These are phyloP conservation scores for Hydrangea macrophylla DNA, from an alignment of 148 eudicot genomes.

Conservation along the genomic window DNA sequence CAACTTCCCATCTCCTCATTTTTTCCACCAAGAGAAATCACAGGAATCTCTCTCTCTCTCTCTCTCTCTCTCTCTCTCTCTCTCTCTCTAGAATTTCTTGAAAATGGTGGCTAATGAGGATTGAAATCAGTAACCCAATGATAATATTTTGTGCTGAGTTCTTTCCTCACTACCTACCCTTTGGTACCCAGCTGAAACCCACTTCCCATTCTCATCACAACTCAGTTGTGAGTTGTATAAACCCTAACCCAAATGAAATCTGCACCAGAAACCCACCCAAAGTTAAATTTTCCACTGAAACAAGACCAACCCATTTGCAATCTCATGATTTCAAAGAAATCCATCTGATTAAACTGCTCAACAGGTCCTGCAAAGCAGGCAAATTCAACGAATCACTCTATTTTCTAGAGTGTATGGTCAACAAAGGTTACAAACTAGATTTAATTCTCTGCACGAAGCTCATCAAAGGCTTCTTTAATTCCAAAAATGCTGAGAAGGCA, in stretches of 20 bases:
- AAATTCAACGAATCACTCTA: constrained; percentile 50
- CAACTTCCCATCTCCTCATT: neutral
- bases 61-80: neutral
- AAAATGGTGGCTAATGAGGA: neutral
- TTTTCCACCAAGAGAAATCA: neutral
- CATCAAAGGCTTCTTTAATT: constrained; percentile 46
- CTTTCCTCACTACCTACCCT: constrained; percentile 30
- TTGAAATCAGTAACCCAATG: constrained; percentile 16
- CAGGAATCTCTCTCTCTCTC: neutral
- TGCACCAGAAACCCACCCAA: constrained; percentile 18
- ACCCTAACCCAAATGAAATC: constrained; percentile 11
- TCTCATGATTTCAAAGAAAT: constrained; percentile 38
- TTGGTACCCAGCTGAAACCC: constrained; percentile 24
- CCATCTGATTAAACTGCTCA: constrained; percentile 48
- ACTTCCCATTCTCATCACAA: constrained; percentile 17
- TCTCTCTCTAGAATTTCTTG: constrained; percentile 1
- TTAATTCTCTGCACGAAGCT: constrained; percentile 62
- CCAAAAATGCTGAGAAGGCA: constrained; percentile 40
- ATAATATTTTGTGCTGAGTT: constrained; percentile 33
- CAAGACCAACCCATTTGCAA: constrained; percentile 25
- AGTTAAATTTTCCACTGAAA: constrained; percentile 17
- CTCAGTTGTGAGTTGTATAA: constrained; percentile 28
- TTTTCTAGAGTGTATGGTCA: constrained; percentile 52
- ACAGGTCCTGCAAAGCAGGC: constrained; percentile 47
- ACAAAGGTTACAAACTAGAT: constrained; percentile 56